These are phyloP conservation scores for Pelargonium myrrhifolium DNA, from an alignment of 441 rosid genomes.

Conservation along the genomic window DNA sequence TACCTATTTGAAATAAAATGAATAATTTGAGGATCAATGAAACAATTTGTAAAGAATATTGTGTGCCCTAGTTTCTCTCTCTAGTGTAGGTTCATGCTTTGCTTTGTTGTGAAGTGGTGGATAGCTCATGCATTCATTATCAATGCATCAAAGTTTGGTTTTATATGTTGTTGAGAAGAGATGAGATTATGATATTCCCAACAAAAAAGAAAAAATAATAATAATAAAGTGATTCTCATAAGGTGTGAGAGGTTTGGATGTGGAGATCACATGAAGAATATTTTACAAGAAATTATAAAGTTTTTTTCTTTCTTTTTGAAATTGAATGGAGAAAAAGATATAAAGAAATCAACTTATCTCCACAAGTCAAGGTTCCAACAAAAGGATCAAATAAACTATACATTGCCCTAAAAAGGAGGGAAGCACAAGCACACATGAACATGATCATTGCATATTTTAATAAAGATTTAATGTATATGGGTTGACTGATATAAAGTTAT, in stretches of 20 bases:
- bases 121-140: background rate
- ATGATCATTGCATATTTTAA: background rate
- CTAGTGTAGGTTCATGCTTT: background rate
- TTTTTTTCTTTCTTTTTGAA: background rate
- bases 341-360: background rate
- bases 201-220: background rate
- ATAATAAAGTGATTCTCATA: background rate
- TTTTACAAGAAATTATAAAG: background rate
- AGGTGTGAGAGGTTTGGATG: background rate
- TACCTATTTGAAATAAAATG: too few relatives aligned
- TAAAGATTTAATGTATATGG: too few relatives aligned
- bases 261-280: background rate
- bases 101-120: background rate
- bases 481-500: too few relatives aligned
- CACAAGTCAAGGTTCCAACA: background rate
- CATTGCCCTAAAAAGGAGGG: constrained; percentile 17
- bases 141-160: background rate
- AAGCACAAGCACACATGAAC: constrained; percentile 31
- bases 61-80: too few relatives aligned
- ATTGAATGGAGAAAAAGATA: background rate
- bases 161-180: background rate
- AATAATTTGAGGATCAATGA: too few relatives aligned
- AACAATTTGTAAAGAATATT: too few relatives aligned
- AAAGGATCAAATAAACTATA: background rate
- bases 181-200: background rate